Conservation (phyloP, 805 yeast genomes). For the Kodamaea leandrae region DNA sequence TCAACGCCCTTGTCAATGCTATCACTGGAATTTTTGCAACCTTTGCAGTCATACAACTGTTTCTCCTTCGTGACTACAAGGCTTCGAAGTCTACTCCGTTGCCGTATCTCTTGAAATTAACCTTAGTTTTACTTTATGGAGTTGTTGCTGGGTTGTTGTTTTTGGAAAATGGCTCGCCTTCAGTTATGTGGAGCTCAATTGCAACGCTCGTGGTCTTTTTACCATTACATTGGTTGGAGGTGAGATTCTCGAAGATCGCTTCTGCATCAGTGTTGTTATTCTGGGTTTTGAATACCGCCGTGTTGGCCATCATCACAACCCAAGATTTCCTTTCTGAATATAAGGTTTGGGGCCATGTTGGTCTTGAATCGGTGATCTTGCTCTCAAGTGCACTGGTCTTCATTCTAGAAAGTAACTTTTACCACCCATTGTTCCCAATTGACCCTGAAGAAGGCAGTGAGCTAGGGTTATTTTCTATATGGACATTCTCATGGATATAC, state of each 20-base stretch:
- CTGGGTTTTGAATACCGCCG: background rate
- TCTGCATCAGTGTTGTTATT: background rate
- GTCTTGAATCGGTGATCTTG: too few relatives aligned
- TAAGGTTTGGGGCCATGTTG: background rate
- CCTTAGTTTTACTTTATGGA: background rate
- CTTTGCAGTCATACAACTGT: too few relatives aligned
- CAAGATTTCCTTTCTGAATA: background rate
- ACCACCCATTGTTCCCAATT: too few relatives aligned
- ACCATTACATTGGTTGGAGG: background rate
- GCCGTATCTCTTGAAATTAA: too few relatives aligned
- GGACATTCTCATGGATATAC: slow-evolving; percentile 29
- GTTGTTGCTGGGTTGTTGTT: background rate
- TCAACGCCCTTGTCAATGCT: too few relatives aligned
- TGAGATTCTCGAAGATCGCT: background rate
- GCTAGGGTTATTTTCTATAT: too few relatives aligned
- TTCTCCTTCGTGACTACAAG: too few relatives aligned
- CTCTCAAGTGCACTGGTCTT: too few relatives aligned
- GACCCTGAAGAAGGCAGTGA: too few relatives aligned
- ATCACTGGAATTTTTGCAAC: too few relatives aligned
- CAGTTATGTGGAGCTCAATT: background rate
- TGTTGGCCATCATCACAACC: background rate
- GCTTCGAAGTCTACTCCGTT: too few relatives aligned
- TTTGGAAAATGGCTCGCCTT: background rate
- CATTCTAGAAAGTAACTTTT: too few relatives aligned
- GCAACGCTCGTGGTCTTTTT: background rate